Evolutionary conservation across 345 rosid species (phyloP).

Genomic region (sweet orange (Citrus sinensis)): DVS_A1.0 CM039166.1:19427001-19427500

Average conservation of each 20-base stretch:
- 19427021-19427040: background rate
- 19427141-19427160: background rate
- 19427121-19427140: background rate
- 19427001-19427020: background rate
- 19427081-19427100: background rate
- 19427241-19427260: constrained; percentile 38
- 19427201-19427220: constrained; percentile 24
- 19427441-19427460: too few relatives aligned
- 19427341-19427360: constrained; percentile 27
- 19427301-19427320: background rate
- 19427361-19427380: constrained; percentile 19
- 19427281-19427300: constrained; percentile 20
- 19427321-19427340: constrained; percentile 26
- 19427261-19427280: constrained; percentile 21
- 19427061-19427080: background rate
- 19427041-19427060: background rate
- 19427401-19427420: too few relatives aligned
- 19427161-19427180: background rate
- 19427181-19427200: background rate
- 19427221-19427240: constrained; percentile 24
- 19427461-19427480: too few relatives aligned
- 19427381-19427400: background rate
- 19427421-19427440: too few relatives aligned
- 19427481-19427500: too few relatives aligned
- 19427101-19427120: background rate